Conservation (phyloP, 495 filamentous ascomycete genomes). For the Thermothielavioides terrestris region DNA sequence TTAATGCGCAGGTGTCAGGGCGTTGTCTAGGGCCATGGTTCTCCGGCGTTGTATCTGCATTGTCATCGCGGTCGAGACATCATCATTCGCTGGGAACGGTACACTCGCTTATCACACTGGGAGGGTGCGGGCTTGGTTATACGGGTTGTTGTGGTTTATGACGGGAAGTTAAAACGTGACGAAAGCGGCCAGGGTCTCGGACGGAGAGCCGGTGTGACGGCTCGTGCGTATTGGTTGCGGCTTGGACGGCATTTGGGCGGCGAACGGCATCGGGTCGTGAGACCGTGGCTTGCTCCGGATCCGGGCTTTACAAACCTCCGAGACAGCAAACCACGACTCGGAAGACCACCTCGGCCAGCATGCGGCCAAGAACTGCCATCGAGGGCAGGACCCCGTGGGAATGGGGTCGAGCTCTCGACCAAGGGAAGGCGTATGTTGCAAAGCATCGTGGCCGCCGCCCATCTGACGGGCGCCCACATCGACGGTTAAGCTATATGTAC, state of each 20-base stretch:
- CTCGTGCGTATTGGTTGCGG: too few relatives aligned
- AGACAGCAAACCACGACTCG: too few relatives aligned
- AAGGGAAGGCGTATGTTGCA: too few relatives aligned
- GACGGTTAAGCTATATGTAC: neutral
- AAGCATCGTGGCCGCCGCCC: neutral
- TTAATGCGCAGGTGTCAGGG: constrained; percentile 5
- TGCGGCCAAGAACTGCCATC: too few relatives aligned
- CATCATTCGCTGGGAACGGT: constrained; percentile 2
- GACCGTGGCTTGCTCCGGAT: too few relatives aligned
- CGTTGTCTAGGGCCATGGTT: neutral
- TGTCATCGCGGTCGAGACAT: neutral
- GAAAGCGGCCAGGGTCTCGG: neutral
- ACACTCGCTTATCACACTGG: constrained; percentile 3
- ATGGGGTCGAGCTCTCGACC: too few relatives aligned
- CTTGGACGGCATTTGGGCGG: too few relatives aligned
- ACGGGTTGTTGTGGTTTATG: neutral
- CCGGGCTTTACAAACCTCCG: too few relatives aligned
- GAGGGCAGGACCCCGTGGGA: too few relatives aligned
- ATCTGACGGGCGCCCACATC: neutral
- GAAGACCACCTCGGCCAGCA: too few relatives aligned
- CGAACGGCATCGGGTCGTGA: too few relatives aligned
- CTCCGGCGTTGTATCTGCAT: neutral
- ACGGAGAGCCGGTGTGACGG: too few relatives aligned
- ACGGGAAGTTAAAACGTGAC: neutral
- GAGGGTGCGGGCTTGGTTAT: neutral